phyloP scores from a whole-genome alignment of 1,139 yeast genomes.

The Wickerhamomyces sp. region DNA sequence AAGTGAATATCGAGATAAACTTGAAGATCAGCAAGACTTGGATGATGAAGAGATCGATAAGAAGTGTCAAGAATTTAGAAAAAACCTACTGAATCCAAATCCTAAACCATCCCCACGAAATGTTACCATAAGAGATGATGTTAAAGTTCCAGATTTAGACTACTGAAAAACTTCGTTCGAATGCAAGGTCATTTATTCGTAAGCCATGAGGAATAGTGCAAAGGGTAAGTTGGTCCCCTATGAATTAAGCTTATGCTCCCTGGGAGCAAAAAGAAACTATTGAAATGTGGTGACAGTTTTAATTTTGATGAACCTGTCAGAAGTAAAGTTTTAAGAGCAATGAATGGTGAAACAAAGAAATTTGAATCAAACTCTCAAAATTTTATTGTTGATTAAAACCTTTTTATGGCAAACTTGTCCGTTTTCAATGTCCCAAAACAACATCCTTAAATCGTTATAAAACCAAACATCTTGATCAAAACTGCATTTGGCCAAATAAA shows the following conservation, averaged over 20 bases:
- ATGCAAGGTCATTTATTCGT: background rate
- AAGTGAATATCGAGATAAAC: conserved; percentile 20
- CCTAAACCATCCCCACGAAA: no score
- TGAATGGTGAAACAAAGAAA: no score
- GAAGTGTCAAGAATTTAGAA: conserved; percentile 15
- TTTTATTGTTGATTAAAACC: conserved; percentile 18
- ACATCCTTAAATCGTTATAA: conserved; percentile 27
- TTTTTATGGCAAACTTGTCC: conserved; percentile 15
- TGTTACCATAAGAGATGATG: no score
- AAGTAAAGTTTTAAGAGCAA: no score
- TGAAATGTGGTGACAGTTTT: no score
- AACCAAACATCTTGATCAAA: conserved; percentile 22
- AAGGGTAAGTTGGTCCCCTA: no score
- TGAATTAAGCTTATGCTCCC: no score
- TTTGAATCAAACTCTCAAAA: no score
- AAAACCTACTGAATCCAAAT: conserved; percentile 9
- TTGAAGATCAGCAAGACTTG: conserved; percentile 19
- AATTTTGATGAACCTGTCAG: no score
- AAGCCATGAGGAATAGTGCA: background rate
- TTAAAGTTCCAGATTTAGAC: no score
- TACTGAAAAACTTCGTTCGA: no score
- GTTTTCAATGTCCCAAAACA: conserved; percentile 25
- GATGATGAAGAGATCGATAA: conserved; percentile 18
- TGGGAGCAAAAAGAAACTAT: no score
- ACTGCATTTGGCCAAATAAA: conserved; percentile 28